phyloP scores from a whole-genome alignment of 2,329 filamentous ascomycete genomes.

The Fusarium sp. region DNA sequence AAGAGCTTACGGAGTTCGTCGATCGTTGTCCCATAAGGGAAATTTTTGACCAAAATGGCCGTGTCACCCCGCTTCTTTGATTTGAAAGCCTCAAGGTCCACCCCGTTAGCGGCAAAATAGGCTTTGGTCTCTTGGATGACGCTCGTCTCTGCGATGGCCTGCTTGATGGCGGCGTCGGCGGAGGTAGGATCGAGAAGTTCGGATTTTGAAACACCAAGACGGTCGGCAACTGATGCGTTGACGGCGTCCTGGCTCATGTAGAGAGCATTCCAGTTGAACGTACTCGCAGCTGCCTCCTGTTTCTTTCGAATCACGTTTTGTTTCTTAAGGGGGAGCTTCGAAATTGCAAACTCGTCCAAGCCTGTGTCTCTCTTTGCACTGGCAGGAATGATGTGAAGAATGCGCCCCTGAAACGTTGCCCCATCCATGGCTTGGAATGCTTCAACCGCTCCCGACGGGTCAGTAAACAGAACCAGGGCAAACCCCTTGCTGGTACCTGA shows the following conservation, averaged over 20 bases:
- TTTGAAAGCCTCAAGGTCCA: constrained; percentile 93
- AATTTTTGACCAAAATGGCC: constrained; percentile 93
- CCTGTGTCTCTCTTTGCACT: constrained; percentile 81
- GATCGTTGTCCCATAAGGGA: constrained; percentile 81
- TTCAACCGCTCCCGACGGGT: constrained; percentile 75
- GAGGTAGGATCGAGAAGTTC: constrained; percentile 96
- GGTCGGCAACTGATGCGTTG: constrained; percentile 85
- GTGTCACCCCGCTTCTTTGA: constrained; percentile 83
- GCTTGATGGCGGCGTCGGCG: constrained; percentile 92
- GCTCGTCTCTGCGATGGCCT: constrained; percentile 95
- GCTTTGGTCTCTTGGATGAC: constrained; percentile 96
- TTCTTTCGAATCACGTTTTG: constrained; percentile 91
- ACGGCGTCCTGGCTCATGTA: constrained; percentile 98
- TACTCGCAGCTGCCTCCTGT: constrained; percentile 77
- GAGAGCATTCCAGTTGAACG: constrained; percentile 99
- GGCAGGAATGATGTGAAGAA: constrained; percentile 89
- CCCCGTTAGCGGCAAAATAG: constrained; percentile 87
- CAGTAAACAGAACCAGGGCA: constrained; percentile 82
- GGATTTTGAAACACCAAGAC: constrained; percentile 88
- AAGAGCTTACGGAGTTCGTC: constrained; percentile 84
- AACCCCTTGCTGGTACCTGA: constrained; percentile 86
- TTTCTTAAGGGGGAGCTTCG: constrained; percentile 92
- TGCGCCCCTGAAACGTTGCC: constrained; percentile 88
- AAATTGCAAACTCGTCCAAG: constrained; percentile 87
- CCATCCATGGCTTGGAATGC: constrained; percentile 85